Conservation (phyloP, 116 monocot species). For the Iris pallida region DNA sequence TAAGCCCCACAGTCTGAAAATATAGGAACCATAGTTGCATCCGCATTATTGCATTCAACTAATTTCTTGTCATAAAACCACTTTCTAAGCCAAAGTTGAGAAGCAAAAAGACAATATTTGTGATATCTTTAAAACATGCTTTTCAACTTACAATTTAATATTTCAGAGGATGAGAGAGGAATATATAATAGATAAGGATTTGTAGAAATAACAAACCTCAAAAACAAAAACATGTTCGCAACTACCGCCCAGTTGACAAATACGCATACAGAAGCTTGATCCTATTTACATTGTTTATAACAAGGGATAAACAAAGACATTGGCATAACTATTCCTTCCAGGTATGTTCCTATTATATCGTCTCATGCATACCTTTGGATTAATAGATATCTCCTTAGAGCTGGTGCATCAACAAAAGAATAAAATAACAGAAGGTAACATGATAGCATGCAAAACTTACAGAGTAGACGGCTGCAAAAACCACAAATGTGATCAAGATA, state of each 20-base stretch:
- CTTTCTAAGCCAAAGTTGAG: too few relatives aligned
- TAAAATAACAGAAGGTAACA: not conserved
- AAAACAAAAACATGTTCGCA: not conserved
- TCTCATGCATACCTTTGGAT: not conserved
- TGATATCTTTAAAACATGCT: too few relatives aligned
- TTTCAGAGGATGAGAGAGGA: not conserved
- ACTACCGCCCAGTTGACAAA: not conserved
- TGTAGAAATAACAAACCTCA: not conserved
- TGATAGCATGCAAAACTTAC: constrained; percentile 33
- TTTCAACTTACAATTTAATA: too few relatives aligned
- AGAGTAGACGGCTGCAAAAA: constrained; percentile 58
- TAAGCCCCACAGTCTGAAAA: too few relatives aligned
- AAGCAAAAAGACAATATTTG: too few relatives aligned
- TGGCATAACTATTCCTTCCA: not conserved
- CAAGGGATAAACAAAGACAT: not conserved
- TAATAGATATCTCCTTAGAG: not conserved
- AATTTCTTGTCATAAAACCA: too few relatives aligned
- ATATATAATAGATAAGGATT: not conserved
- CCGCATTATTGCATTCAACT: too few relatives aligned
- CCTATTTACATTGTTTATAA: not conserved
- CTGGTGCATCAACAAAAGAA: not conserved
- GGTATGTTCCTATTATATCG: not conserved
- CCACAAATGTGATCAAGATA: constrained; percentile 48
- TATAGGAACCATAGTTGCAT: too few relatives aligned
- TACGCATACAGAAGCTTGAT: not conserved